Evolutionary conservation across 805 yeast genomes (phyloP).

Genomic region (Vanderwaltozyma polyspora): DNA sequence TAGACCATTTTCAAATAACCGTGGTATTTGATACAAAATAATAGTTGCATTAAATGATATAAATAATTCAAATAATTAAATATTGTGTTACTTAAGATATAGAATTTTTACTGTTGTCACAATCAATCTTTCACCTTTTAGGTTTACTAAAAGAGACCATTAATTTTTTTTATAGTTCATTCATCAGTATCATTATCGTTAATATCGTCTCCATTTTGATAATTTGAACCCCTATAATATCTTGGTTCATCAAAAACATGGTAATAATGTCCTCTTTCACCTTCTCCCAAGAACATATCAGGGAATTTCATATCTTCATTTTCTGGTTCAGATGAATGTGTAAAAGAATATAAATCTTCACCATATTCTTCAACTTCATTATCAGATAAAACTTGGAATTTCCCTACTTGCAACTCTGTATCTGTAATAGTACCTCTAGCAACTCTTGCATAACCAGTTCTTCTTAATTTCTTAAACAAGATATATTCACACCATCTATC

Average conservation of each 20-base stretch:
- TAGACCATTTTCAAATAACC: not conserved
- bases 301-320: conserved; percentile 67
- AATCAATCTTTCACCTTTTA: not conserved
- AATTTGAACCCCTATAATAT: conserved; percentile 34
- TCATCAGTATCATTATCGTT: not conserved
- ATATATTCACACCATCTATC: conserved; percentile 99
- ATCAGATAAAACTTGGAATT: conserved; percentile 50
- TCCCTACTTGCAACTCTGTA: conserved; percentile 92
- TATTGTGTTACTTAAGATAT: not conserved
- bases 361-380: conserved; percentile 24
- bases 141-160: no score
- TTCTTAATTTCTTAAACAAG: conserved; percentile 70
- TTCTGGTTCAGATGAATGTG: conserved; percentile 40
- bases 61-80: no score
- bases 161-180: no score
- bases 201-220: not conserved
- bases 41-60: no score
- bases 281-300: conserved; percentile 67
- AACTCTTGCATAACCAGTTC: conserved; percentile 89
- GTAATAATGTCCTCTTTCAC: conserved; percentile 85
- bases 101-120: not conserved
- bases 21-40: not conserved
- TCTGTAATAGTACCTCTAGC: conserved; percentile 91
- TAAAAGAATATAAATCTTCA: conserved; percentile 40
- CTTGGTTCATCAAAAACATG: conserved; percentile 94